A percentile compares a stretch with the other conserved stretches of the same genome.
These are phyloP conservation scores for Dictyostelium citrinum DNA, from an alignment of 78 protist genomes.

Conservation along the genomic window DNA sequence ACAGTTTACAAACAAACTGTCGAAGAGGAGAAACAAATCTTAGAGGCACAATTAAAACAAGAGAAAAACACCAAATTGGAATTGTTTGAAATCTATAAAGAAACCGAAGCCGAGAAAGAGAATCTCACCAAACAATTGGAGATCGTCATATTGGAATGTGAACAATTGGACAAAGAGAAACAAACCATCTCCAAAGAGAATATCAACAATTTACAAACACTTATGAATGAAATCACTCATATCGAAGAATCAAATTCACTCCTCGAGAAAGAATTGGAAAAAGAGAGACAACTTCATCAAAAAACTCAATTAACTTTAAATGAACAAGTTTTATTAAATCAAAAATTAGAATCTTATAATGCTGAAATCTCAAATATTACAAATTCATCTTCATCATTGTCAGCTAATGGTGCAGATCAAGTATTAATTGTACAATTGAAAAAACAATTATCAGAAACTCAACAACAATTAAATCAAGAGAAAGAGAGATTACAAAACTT, in stretches of 20 bases:
- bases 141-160: slow-evolving; percentile 51
- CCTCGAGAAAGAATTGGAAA: slow-evolving; percentile 54
- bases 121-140: slow-evolving; percentile 43
- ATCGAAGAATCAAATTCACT: slow-evolving; percentile 53
- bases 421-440: background rate
- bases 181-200: slow-evolving; percentile 67
- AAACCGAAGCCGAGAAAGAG: slow-evolving; percentile 41
- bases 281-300: slow-evolving; percentile 11
- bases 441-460: slow-evolving; percentile 48
- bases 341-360: slow-evolving; percentile 24
- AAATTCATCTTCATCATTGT: background rate
- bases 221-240: slow-evolving; percentile 66
- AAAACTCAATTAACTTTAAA: background rate
- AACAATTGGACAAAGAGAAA: slow-evolving; percentile 54
- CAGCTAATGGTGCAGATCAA: slow-evolving; percentile 6
- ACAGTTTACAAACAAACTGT: slow-evolving; percentile 53
- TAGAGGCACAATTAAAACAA: slow-evolving; percentile 31
- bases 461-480: slow-evolving; percentile 16
- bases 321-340: slow-evolving; percentile 10
- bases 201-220: slow-evolving; percentile 47
- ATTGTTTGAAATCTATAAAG: slow-evolving; percentile 62
- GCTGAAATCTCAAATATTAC: slow-evolving; percentile 7
- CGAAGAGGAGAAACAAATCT: slow-evolving; percentile 39
- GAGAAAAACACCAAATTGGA: slow-evolving; percentile 67
- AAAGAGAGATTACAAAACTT: slow-evolving; percentile 39